phyloP scores from a whole-genome alignment of 139 green algal species.

The Zygnema circumcarinatum region DNA sequence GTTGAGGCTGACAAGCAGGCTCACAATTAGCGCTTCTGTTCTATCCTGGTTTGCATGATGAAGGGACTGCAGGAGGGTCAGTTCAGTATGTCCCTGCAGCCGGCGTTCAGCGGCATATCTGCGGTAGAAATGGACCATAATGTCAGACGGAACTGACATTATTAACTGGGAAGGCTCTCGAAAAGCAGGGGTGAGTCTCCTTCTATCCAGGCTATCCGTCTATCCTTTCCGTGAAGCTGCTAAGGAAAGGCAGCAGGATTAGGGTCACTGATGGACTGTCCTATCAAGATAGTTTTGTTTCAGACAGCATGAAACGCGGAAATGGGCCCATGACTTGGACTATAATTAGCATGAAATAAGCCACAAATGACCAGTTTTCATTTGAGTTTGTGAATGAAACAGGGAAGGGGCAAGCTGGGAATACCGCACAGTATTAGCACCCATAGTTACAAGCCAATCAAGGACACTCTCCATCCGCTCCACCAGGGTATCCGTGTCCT shows the following conservation, averaged over 20 bases:
- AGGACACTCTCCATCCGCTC: constrained; percentile 35
- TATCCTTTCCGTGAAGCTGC: too few relatives aligned
- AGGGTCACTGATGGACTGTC: too few relatives aligned
- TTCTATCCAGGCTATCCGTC: background rate
- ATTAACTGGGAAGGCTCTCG: background rate
- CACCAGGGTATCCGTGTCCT: background rate
- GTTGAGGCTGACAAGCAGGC: constrained; percentile 50
- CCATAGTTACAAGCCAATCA: constrained; percentile 56
- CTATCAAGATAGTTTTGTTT: too few relatives aligned
- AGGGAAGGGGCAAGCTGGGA: background rate
- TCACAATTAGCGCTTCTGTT: constrained; percentile 38
- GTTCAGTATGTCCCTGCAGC: constrained; percentile 55
- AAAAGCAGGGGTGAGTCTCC: background rate
- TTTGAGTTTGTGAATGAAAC: too few relatives aligned
- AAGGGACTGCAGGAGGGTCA: constrained; percentile 52
- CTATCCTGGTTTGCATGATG: constrained; percentile 44
- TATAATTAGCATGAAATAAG: too few relatives aligned
- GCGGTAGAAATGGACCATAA: background rate
- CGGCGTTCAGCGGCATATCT: constrained; percentile 42
- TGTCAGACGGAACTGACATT: background rate
- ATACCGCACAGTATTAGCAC: constrained; percentile 50
- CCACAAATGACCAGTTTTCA: too few relatives aligned
- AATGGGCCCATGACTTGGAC: too few relatives aligned
- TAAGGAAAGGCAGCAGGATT: too few relatives aligned
- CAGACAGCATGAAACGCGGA: too few relatives aligned